Conservation (phyloP, 495 filamentous ascomycete genomes). For the Xylaria scruposa region DNA sequence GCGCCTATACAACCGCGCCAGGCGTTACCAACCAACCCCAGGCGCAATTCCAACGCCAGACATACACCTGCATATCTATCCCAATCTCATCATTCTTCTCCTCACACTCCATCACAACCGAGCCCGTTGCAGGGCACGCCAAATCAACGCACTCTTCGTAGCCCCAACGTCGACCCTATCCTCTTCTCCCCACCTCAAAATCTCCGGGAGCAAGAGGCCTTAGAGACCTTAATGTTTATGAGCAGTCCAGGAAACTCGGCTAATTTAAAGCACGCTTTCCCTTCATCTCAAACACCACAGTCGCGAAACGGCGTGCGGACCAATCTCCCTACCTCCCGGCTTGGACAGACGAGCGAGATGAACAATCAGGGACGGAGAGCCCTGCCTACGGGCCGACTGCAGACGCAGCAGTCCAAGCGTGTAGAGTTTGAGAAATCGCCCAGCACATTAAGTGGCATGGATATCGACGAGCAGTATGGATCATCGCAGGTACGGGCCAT, state of each 20-base stretch:
- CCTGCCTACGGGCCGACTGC: conserved; percentile 51
- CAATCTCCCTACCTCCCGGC: conserved; percentile 47
- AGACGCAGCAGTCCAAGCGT: conserved; percentile 47
- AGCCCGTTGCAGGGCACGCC: conserved; percentile 44
- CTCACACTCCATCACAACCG: conserved; percentile 48
- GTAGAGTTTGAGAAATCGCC: conserved; percentile 56
- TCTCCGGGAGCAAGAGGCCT: conserved; percentile 80
- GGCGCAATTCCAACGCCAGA: conserved; percentile 47
- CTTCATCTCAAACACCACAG: conserved; percentile 36
- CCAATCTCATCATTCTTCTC: conserved; percentile 45
- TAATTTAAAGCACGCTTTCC: conserved; percentile 59
- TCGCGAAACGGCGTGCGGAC: conserved; percentile 40
- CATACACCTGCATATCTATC: conserved; percentile 49
- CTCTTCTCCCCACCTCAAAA: conserved; percentile 57
- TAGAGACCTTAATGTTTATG: conserved; percentile 87
- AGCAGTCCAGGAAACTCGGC: conserved; percentile 80
- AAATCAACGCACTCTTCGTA: conserved; percentile 45
- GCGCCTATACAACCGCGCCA: conserved; percentile 62
- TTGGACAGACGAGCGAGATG: conserved; percentile 31
- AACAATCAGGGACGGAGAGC: conserved; percentile 48
- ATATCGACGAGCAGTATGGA: conserved; percentile 50
- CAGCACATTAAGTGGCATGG: conserved; percentile 44
- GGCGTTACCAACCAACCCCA: conserved; percentile 37
- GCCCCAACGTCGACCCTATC: conserved; percentile 69
- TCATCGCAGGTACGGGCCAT: conserved; percentile 47